Conservation (phyloP, 805 yeast genomes). For the Priceomyces melissophilus region DNA sequence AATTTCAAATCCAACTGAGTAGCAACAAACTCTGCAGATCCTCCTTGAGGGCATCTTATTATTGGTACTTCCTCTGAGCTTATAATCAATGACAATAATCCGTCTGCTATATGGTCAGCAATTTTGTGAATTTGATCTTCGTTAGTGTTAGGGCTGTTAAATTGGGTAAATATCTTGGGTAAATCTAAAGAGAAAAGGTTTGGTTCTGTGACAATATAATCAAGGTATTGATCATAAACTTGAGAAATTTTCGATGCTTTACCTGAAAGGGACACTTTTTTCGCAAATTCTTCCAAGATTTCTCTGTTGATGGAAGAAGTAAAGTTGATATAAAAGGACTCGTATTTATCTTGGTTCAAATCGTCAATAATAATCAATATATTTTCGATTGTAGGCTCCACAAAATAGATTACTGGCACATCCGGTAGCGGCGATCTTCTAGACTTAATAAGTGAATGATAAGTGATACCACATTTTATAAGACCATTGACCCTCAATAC, state of each 20-base stretch:
- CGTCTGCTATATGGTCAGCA: conserved; percentile 72
- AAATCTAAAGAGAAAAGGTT: conserved; percentile 79
- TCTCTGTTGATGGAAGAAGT: conserved; percentile 75
- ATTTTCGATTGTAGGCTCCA: conserved; percentile 81
- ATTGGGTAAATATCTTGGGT: conserved; percentile 57
- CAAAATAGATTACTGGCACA: conserved; percentile 91
- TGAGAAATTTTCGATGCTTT: conserved; percentile 74
- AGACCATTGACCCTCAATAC: conserved; percentile 91
- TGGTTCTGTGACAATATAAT: conserved; percentile 91
- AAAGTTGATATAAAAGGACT: conserved; percentile 79
- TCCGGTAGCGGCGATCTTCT: conserved; percentile 84
- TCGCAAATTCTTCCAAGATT: conserved; percentile 84
- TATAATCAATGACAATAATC: conserved; percentile 74
- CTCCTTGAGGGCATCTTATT: conserved; percentile 86
- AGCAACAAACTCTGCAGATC: conserved; percentile 94
- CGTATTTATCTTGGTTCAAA: conserved; percentile 69
- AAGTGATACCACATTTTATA: conserved; percentile 85
- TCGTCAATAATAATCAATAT: conserved; percentile 68
- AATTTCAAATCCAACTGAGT: conserved; percentile 78
- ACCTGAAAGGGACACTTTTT: conserved; percentile 68
- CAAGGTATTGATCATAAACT: conserved; percentile 90
- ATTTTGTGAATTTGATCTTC: conserved; percentile 70
- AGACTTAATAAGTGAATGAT: conserved; percentile 71
- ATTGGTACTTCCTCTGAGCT: conserved; percentile 82
- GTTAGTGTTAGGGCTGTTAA: conserved; percentile 67